Conservation (phyloP, 1,139 yeast species). For the Yamadazyma oceani region DNA sequence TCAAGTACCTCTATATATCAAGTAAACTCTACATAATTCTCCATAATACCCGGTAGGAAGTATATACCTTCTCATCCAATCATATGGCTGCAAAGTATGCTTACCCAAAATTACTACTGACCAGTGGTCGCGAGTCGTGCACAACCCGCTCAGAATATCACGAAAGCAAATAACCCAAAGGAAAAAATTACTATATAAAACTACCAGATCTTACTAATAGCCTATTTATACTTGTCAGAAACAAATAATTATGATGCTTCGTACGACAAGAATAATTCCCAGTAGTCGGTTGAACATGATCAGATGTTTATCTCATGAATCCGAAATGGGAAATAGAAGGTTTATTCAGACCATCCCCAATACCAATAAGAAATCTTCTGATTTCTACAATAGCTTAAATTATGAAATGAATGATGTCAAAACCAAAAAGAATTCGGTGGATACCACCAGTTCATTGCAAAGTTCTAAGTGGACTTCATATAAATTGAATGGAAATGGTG, state of each 20-base stretch:
- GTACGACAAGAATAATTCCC: conserved; percentile 14
- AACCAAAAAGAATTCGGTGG: conserved; percentile 11
- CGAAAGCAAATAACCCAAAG: conserved; percentile 3
- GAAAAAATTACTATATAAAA: neutral
- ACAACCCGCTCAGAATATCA: neutral
- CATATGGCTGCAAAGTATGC: conserved; percentile 5
- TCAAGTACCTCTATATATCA: too few species aligned
- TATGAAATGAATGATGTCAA: conserved; percentile 15
- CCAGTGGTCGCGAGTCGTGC: neutral
- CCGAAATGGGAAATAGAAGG: conserved; percentile 32
- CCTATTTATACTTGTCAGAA: neutral
- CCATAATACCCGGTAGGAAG: too few species aligned
- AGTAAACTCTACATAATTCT: too few species aligned
- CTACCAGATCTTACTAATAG: neutral
- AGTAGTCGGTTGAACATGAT: conserved; percentile 17
- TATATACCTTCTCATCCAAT: conserved; percentile 1
- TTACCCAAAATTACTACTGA: conserved; percentile 2
- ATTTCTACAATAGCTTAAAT: conserved; percentile 32
- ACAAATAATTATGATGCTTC: conserved; percentile 5
- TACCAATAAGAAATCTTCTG: conserved; percentile 20
- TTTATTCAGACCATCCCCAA: conserved; percentile 45
- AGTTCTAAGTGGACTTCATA: conserved; percentile 26
- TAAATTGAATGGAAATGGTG: conserved; percentile 15
- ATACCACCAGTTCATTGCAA: conserved; percentile 14
- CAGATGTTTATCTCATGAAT: conserved; percentile 28